These are phyloP conservation scores for Aegilops sharonensis DNA, from an alignment of 176 grass and related monocot genomes.

Conservation along the genomic window DNA sequence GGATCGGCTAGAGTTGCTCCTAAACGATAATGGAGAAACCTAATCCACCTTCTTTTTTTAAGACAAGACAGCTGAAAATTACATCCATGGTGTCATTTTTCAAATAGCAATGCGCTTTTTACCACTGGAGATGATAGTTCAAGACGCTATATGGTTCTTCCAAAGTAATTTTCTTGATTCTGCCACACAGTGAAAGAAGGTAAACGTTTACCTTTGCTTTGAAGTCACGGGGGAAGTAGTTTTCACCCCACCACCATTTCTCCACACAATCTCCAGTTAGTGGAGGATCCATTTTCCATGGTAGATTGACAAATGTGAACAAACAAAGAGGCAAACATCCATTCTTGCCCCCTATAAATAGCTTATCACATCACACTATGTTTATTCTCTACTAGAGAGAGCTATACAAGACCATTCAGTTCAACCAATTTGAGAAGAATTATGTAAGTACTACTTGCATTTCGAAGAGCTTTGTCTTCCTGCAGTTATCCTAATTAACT, in stretches of 20 bases:
- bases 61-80: slow-evolving; percentile 27
- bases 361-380: slow-evolving; percentile 19
- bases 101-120: neutral
- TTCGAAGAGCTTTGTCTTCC: neutral
- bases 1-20: too few species aligned
- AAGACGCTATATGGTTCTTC: neutral
- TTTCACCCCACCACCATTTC: slow-evolving; percentile 1
- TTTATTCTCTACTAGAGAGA: neutral
- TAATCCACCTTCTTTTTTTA: neutral
- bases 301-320: neutral
- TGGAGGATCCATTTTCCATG: slow-evolving; percentile 39
- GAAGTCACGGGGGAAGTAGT: neutral
- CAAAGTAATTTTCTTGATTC: neutral
- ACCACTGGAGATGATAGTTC: neutral
- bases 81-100: neutral
- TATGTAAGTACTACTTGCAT: neutral
- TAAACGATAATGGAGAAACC: neutral
- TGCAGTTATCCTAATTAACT: neutral
- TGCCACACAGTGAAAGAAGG: neutral
- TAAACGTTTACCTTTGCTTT: neutral
- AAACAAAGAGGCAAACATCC: neutral
- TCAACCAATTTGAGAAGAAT: neutral
- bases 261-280: slow-evolving; percentile 28
- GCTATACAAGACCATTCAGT: neutral
- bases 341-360: slow-evolving; percentile 34